Base-by-base conservation (phyloP, 73 alveolate species). In the Paramecium primaurelia region DNA sequence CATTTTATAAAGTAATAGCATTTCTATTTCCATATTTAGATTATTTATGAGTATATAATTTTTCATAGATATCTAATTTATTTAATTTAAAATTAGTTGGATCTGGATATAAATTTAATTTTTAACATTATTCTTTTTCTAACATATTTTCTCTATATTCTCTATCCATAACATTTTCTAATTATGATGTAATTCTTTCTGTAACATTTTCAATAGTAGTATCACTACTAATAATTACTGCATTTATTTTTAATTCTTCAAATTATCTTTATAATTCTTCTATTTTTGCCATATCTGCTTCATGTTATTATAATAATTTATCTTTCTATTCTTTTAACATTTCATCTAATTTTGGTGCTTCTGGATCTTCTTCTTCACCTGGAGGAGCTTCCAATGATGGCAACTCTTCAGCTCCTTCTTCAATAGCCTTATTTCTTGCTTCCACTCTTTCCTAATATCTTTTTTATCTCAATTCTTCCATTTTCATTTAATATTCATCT, bases 311-410 rank as follows among this genome's bases (percentile, higher is more conserved):
- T 8, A 51, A 30, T n/a, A 93, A 93, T 71, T 95, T 86, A 28
- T 95, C 97, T 86, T 92, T 93, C 25, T 73, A 58, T 73, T 83
- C 95, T 16, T 89, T 89, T n/a, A 93, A 58, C 97, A 95, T 95
- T 0, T 92, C 92, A 6, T 95, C 96, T 47, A 68, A 86, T 68
- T 93, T 95, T 0, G 97, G 97, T 60, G 95, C 95, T 25, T 95
- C 97, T 34, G 97, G 97, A 86, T 95, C 97, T 88, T 92, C 99
- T 28, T 95, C 98, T 26, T 94, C 98, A 73, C 95, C 91, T 16
- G 42, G 40, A 45, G 94, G 94, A 1, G 94, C 77, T 32, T 69
- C 86, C 12, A 71, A 45, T 2, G 94, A 77, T 25, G 94, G 86
- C 8, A 59, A 93, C 44, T 92, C 96, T 42, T 71, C 95, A 85